Conservation (phyloP, 495 filamentous ascomycete genomes). For the Hypoxylon trugodes region DNA sequence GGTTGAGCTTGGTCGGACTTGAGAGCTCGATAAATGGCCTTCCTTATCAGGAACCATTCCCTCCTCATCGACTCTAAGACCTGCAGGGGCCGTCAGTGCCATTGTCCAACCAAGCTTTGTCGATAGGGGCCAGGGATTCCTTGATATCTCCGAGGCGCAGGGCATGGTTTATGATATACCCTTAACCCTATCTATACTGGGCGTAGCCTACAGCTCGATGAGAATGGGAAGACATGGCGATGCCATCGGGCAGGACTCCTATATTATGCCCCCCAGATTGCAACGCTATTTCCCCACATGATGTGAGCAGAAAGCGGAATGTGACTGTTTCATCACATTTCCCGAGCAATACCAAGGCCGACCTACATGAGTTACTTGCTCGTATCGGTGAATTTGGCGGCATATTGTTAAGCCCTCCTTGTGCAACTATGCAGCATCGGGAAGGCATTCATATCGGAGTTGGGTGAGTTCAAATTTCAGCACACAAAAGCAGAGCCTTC, state of each 20-base stretch:
- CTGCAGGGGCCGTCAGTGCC: slow-evolving; percentile 7
- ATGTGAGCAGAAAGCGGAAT: slow-evolving; percentile 28
- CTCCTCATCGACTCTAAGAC: slow-evolving; percentile 6
- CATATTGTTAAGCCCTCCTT: slow-evolving; percentile 9
- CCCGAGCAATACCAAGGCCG: slow-evolving; percentile 12
- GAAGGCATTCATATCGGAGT: slow-evolving; percentile 14
- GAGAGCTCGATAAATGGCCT: slow-evolving; percentile 12
- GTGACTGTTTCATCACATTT: slow-evolving; percentile 26
- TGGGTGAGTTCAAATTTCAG: not conserved
- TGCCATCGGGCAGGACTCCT: slow-evolving; percentile 7
- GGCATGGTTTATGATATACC: not conserved
- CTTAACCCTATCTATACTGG: slow-evolving; percentile 14
- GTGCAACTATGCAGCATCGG: slow-evolving; percentile 14
- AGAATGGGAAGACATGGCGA: slow-evolving; percentile 1
- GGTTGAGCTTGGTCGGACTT: slow-evolving; percentile 7
- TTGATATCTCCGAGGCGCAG: slow-evolving; percentile 29
- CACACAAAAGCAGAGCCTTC: too few species aligned
- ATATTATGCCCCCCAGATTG: slow-evolving; percentile 9
- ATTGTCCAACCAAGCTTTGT: slow-evolving; percentile 20
- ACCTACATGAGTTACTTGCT: not conserved
- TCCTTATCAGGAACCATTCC: slow-evolving; percentile 24
- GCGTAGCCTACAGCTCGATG: not conserved
- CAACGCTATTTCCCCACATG: slow-evolving; percentile 25
- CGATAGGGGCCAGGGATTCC: slow-evolving; percentile 5
- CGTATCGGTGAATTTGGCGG: slow-evolving; percentile 21